Evolutionary conservation across 1,284 basidiomycete species (phyloP).

Genomic region (Trametes versicolor): DNA sequence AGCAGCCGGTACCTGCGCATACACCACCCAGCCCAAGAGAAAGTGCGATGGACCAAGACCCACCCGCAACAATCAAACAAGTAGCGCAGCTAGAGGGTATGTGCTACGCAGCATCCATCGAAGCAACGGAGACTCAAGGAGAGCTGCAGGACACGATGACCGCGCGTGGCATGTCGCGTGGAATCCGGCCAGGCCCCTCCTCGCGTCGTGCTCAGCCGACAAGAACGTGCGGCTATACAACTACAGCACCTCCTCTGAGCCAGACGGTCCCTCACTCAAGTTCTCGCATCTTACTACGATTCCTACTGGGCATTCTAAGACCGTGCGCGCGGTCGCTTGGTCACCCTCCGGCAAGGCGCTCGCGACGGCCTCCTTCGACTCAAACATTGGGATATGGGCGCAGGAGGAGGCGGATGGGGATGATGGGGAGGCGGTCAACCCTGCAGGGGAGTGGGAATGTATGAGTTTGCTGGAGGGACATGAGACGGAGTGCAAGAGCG

Average conservation of each 20-base stretch:
- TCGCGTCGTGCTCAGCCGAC: conserved; percentile 96
- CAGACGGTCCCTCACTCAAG: conserved; percentile 38
- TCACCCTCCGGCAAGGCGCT: conserved; percentile 88
- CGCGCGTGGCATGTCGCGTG: conserved; percentile 92
- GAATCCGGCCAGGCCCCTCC: conserved; percentile 85
- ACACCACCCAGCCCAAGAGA: too few species aligned
- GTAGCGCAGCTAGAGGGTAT: conserved; percentile 20
- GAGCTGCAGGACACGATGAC: conserved; percentile 79
- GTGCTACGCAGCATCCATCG: not conserved
- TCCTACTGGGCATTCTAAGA: conserved; percentile 88
- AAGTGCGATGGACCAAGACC: conserved; percentile 15
- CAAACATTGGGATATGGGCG: conserved; percentile 94
- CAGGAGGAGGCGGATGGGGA: conserved; percentile 58
- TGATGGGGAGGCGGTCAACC: conserved; percentile 52
- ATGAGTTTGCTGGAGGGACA: conserved; percentile 92
- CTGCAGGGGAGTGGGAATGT: conserved; percentile 82
- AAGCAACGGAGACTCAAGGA: not conserved
- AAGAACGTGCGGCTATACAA: conserved; percentile 90
- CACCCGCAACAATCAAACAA: conserved; percentile 13
- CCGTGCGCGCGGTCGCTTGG: conserved; percentile 93
- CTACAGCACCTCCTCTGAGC: conserved; percentile 58
- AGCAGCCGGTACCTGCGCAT: not conserved
- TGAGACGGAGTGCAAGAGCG: conserved; percentile 97
- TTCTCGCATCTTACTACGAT: conserved; percentile 74
- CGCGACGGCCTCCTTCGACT: conserved; percentile 97